phyloP scores from a whole-genome alignment of 177 flowering plant genomes.

The Vitis hybrid region DNA sequence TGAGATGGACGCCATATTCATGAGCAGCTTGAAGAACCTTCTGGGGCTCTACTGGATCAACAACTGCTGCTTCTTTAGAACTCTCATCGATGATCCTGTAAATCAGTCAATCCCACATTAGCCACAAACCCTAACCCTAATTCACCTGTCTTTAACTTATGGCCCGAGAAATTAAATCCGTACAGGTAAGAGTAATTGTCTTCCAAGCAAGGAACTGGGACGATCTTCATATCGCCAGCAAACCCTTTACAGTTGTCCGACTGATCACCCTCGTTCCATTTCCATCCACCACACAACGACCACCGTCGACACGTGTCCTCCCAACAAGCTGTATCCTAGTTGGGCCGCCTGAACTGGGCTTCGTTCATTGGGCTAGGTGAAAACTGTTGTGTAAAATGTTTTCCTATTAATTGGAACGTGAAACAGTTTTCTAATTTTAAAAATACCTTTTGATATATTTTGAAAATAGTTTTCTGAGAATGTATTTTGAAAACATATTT shows the following conservation, averaged over 20 bases:
- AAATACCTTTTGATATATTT: background rate
- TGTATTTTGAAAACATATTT: too few species aligned
- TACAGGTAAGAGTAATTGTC: slow-evolving; percentile 94
- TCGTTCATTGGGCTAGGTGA: too few species aligned
- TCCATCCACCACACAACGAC: background rate
- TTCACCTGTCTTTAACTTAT: background rate
- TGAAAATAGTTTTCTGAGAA: background rate
- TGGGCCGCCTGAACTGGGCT: background rate
- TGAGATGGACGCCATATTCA: slow-evolving; percentile 46
- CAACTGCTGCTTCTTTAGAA: slow-evolving; percentile 78
- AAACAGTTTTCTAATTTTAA: background rate
- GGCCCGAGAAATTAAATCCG: background rate
- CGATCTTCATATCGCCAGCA: slow-evolving; percentile 53
- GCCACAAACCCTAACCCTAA: background rate
- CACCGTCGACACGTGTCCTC: background rate
- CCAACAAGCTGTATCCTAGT: background rate
- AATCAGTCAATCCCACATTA: background rate
- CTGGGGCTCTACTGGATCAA: slow-evolving; percentile 94
- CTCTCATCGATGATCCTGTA: slow-evolving; percentile 77
- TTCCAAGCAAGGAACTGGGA: slow-evolving; percentile 72
- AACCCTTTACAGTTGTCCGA: background rate
- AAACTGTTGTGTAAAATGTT: too few species aligned
- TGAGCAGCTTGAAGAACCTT: slow-evolving; percentile 59
- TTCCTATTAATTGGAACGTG: too few species aligned
- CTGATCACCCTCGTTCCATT: too few species aligned